Percentiles rank a stretch among this genome's conserved stretches.
Conservation (phyloP, 345 rosid species). For the Brassica nigra region DNA sequence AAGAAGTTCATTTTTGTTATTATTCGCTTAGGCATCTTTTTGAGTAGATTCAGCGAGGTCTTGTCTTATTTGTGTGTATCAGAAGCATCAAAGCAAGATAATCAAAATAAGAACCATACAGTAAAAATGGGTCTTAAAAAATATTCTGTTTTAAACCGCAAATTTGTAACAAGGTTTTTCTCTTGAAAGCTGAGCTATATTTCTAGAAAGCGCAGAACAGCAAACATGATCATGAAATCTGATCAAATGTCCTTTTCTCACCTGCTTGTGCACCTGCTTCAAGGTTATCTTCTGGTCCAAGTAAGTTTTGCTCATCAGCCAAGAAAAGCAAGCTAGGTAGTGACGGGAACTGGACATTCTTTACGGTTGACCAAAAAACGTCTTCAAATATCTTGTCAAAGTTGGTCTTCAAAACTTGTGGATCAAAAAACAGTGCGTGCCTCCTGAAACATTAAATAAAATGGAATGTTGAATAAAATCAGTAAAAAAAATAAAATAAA, state of each 20-base stretch:
- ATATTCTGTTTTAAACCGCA: neutral
- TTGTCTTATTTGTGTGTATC: conserved; percentile 26
- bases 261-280: neutral
- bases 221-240: neutral
- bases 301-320: neutral
- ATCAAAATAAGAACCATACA: conserved; percentile 31
- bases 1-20: conserved; percentile 1
- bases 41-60: conserved; percentile 3
- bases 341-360: neutral
- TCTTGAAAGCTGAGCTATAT: neutral
- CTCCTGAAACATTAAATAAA: no score
- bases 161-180: neutral
- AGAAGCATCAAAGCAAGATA: conserved; percentile 53
- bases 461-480: neutral
- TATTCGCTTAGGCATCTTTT: conserved; percentile 9
- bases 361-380: neutral
- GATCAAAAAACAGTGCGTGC: no score
- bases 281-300: neutral
- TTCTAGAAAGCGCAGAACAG: neutral
- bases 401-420: no score
- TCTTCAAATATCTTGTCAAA: neutral
- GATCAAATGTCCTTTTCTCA: neutral
- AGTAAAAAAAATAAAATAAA: neutral
- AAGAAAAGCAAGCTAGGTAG: neutral
- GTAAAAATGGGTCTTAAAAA: neutral